These are phyloP conservation scores for Exophiala alcalophila DNA, from an alignment of 2,329 filamentous ascomycete species.

Conservation along the genomic window DNA sequence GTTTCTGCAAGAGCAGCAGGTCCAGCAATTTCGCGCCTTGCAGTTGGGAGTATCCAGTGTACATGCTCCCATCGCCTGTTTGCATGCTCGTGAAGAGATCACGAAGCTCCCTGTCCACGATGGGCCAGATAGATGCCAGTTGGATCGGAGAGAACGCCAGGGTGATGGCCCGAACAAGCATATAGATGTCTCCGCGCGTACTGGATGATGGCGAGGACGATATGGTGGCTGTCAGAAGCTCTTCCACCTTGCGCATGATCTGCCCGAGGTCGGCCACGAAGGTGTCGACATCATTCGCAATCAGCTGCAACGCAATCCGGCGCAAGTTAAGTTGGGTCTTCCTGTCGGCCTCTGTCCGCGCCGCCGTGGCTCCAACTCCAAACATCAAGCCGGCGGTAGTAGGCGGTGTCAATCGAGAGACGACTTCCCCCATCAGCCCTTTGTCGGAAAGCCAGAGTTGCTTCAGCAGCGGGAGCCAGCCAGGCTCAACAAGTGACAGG, in stretches of 20 bases:
- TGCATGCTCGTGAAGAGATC: slow-evolving; percentile 66
- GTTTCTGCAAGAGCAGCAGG: slow-evolving; percentile 76
- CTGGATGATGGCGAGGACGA: slow-evolving; percentile 89
- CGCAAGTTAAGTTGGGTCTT: slow-evolving; percentile 88
- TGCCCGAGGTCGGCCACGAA: slow-evolving; percentile 72
- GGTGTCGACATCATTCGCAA: slow-evolving; percentile 73
- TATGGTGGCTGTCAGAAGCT: slow-evolving; percentile 77
- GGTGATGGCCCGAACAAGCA: slow-evolving; percentile 77
- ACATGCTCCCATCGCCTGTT: slow-evolving; percentile 69
- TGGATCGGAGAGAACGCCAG: slow-evolving; percentile 77
- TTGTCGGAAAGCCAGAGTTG: slow-evolving; percentile 87
- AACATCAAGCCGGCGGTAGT: slow-evolving; percentile 96
- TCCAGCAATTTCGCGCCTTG: slow-evolving; percentile 95
- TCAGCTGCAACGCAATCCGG: slow-evolving; percentile 72
- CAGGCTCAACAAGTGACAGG: slow-evolving; percentile 61
- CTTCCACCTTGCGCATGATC: slow-evolving; percentile 79
- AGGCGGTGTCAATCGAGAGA: slow-evolving; percentile 75
- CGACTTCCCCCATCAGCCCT: slow-evolving; percentile 77
- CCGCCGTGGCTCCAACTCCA: slow-evolving; percentile 92
- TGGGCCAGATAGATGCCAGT: slow-evolving; percentile 81
- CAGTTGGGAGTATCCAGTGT: slow-evolving; percentile 71
- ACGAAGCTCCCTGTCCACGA: slow-evolving; percentile 82
- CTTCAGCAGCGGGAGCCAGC: slow-evolving; percentile 79
- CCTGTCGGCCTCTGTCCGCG: slow-evolving; percentile 89
- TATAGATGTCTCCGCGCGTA: slow-evolving; percentile 84